Base-by-base conservation (phyloP, 257 asterid genomes). In the Orobanche coerulescens region DNA sequence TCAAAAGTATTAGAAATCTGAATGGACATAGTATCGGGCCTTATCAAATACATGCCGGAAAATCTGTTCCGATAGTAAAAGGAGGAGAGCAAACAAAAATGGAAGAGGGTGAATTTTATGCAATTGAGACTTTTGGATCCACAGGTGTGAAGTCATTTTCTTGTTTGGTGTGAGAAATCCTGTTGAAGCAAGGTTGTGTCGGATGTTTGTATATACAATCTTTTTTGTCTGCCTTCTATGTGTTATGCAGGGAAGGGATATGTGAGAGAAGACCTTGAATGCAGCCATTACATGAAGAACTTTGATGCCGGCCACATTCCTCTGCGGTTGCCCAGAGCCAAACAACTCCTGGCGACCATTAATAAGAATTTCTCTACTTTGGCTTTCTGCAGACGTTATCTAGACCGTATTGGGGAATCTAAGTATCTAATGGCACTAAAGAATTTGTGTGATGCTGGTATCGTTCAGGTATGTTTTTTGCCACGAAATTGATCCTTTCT, bases 31-130 rank as follows among this genome's bases (percentile, higher is more conserved):
- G 96, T 66, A 82, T 93, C 56, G 95, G 95, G 68, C 83, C 64
- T 10, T 93, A 93, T 74, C 97, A 93, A 77, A 93, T 93, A 71
- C 98, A 93, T 64, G 98, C 95, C 15, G 98, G 91, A n/a, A 93
- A 93, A 69, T 93, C 97, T 60, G 98, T 93, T 70, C 98, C 98
- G 14, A 93, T 84, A 28, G 97, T 93, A 25, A 93, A 93, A 78
- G 97, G 98, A 75, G 97, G 98, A 61, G 97, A 84, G 66, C 96
- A 93, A 72, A 89, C 96, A 39, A 93, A 89, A 77, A 93, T 93
- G 98, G 98, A 89, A 76, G 98, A 93, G 86, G 98, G 98, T 61
- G 98, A 93, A 73, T 84, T 84, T 73, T 93, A 86, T 79, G 98
- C 98, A 19, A 93, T 93, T 14, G 97, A 93, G 76, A 93, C 98